Evolutionary conservation across 352 stramenopile species (phyloP), one percentile per base, ranked within the genome.

Genomic region (Discostella stelligera): DNA sequence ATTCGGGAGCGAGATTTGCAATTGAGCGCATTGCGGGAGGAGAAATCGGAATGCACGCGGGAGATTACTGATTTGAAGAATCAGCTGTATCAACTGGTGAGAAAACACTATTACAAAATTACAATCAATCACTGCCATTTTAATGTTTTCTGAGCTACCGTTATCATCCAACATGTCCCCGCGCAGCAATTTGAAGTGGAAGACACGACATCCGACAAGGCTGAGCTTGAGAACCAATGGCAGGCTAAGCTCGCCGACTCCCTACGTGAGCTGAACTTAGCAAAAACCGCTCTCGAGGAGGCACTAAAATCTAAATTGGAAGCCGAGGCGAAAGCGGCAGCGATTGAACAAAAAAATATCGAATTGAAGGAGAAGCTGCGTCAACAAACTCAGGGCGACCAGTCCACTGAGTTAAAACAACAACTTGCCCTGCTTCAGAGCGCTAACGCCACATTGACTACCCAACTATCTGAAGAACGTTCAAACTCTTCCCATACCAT

Each of bases 61-160:
- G 68, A 75, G 55, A 88, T 89, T 72, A 74, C 70, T 21, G 80
- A 89, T 76, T 60, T 91, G 16, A 89, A 89, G 63, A 83, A 83
- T 73, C 82, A 91, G 67, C 61, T 91, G n/a, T 84, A 87, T 60
- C 73, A 86, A 27, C 59, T 87, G 53, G 73, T 80, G 37, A 56
- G 73, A 64, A 14, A 1, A 3, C 7, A 0, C 2, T 60, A 27
- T 60, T 0, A 32, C 2, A 32, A 32, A n/a, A n/a, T 71, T 1
- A 20, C 37, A 2, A 16, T 18, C n/a, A n/a, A n/a, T n/a, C n/a
- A 9, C n/a, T 62, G 1, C 30, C 32, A 7, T 13, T 46, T 32
- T 16, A 48, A 46, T 41, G 5, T 14, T 44, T 2, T 44, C 7
- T 3, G 37, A 16, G 25, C 16, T 7, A 11, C 23, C 59, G 20